Base-by-base conservation (phyloP, 768 basidiomycete genomes). In the Amanita muscaria region DNA sequence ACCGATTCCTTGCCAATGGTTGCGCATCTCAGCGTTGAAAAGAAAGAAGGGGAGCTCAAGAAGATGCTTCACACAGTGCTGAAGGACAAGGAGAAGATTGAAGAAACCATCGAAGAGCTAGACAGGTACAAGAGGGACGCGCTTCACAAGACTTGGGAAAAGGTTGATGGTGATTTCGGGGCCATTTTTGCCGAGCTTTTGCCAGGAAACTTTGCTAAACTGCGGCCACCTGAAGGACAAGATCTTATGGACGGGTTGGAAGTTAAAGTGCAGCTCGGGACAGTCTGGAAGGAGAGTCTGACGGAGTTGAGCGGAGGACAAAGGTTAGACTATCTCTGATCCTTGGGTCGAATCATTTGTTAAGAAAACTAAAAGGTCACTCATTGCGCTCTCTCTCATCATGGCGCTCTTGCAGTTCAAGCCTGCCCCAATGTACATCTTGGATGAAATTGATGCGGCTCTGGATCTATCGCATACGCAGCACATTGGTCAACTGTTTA, bases 391-490 rank as follows among this genome's bases (percentile, higher is more conserved):
- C 1, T 98, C 94, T 10, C 74, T 99, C 30, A 98, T 98, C 68
- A 94, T 99, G 92, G 87, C 96, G 0, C 77, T 99, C 14, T 79
- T 98, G n/a, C 92, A 97, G 60, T 97, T 97, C 75, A 97, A 97
- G 58, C 93, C 94, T 6, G 93, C 94, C 12, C 94, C 92, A 2
- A n/a, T n/a, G n/a, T 98, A 98, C 63, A 99, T 99, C 59, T 77
- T 99, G 7, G 96, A 99, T 65, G 96, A 99, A 64, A 94, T 99
- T 51, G 96, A 98, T 62, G 93, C 96, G 0, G 94, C 94, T 6
- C 76, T 98, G 21, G 96, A 99, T 64, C 68, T n/a, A n/a, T n/a
- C n/a, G n/a, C n/a, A n/a, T n/a, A n/a, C n/a, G 1, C 92, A 98
- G 56, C 90, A 99, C 62, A 97, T 99, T 48, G 96, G 94, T 23